Evolutionary conservation across 345 rosid genomes (phyloP), one percentile per base, ranked within the genome.

Genomic region (Corymbia maculata): DNA sequence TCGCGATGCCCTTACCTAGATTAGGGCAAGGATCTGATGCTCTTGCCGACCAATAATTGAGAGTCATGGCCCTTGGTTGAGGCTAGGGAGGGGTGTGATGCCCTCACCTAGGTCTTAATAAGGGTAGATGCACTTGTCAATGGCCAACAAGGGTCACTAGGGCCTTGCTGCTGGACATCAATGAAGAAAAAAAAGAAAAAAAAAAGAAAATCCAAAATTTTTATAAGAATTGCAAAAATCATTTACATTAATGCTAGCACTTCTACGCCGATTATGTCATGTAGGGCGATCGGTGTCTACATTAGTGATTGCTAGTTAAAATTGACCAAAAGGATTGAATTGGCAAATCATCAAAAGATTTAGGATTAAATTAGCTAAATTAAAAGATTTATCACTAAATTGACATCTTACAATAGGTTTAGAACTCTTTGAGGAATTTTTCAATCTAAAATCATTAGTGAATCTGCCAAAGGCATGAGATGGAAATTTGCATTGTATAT

Each of bases 171-270:
- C 3, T 7, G 44, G 1, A 68, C 15, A 30, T 68, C 79, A 8
- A 32, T 32, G 45, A 68, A 15, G 45, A 6, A 4, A 8, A 64
- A n/a, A 6, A 64, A 13, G 28, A 13, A 7, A 4, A 4, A 3
- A n/a, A 28, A 5, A 11, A 3, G 15, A 26, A 26, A 61, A 28
- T 12, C 9, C 0, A 26, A 50, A 50, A 21, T 6, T 55, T 4
- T 55, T 9, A n/a, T 1, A 28, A 15, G 16, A 68, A 12, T 28
- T 68, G 21, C 1, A 14, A 15, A 8, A 66, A 30, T 32, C 8
- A 2, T 66, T 1, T 3, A 15, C 0, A 2, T 66, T 0, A 30
- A 0, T 30, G 4, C 8, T 0, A 9, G 42, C 4, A 36, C 42
- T 36, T 36, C 42, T 36, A 36, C 4, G 42, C 42, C 42, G 4